phyloP scores from a whole-genome alignment of 768 basidiomycete genomes.

The Termitomyces heimii region DNA sequence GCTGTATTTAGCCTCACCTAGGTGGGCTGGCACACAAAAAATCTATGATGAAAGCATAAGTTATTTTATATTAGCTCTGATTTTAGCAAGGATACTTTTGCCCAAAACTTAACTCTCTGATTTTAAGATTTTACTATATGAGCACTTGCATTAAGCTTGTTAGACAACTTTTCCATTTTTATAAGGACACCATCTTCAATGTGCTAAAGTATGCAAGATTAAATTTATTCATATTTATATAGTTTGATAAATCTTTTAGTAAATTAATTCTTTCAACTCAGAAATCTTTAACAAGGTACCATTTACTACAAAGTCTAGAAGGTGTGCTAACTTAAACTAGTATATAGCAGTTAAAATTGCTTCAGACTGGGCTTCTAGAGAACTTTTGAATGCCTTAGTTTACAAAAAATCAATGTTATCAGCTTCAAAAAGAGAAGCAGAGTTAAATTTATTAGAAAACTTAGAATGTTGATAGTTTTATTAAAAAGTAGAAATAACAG shows the following conservation, averaged over 20 bases:
- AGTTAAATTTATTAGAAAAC: neutral
- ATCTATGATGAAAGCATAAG: slow-evolving; percentile 20
- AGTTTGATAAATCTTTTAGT: neutral
- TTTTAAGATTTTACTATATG: neutral
- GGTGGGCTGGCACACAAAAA: slow-evolving; percentile 16
- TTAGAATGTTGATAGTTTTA: neutral
- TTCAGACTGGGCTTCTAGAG: neutral
- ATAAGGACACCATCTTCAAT: neutral
- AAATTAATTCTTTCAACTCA: neutral
- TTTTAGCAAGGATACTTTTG: neutral
- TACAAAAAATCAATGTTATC: neutral
- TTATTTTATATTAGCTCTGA: neutral
- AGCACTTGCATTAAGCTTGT: neutral
- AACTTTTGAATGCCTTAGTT: neutral
- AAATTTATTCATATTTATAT: slow-evolving; percentile 14
- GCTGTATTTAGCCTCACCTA: no score
- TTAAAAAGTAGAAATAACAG: neutral
- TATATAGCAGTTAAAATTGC: neutral
- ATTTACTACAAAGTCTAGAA: neutral
- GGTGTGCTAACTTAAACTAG: neutral
- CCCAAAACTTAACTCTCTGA: neutral
- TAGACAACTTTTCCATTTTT: neutral
- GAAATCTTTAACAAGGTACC: neutral
- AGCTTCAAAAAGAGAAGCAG: neutral
- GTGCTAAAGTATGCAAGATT: slow-evolving; percentile 18